Conservation (phyloP, 495 filamentous ascomycete species). For the Podospora pseudopauciseta region DNA sequence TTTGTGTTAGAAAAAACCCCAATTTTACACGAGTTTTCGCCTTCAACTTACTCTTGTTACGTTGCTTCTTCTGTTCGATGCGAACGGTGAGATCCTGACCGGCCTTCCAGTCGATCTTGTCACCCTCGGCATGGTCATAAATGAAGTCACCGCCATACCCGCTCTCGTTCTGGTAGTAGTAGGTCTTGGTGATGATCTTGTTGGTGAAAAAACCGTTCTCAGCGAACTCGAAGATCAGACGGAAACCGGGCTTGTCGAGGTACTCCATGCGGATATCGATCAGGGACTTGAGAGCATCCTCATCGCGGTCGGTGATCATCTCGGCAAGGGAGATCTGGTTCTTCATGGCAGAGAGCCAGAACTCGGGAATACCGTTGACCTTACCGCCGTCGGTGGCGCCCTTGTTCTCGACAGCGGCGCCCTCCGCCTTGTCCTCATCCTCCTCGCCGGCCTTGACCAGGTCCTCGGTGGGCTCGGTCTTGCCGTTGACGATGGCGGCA, state of each 20-base stretch:
- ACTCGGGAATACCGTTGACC: constrained; percentile 85
- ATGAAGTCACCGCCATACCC: constrained; percentile 99
- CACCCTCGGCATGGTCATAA: constrained; percentile 97
- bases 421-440: constrained; percentile 59
- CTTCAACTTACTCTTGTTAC: constrained; percentile 86
- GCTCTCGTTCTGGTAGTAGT: constrained; percentile 98
- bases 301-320: constrained; percentile 96
- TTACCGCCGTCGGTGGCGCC: constrained; percentile 40
- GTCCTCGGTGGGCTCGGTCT: constrained; percentile 74
- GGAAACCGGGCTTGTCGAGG: constrained; percentile 95
- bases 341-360: constrained; percentile 99
- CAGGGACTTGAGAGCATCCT: constrained; percentile 85
- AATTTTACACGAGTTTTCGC: not conserved
- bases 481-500: constrained; percentile 87
- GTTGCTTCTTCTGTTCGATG: constrained; percentile 97
- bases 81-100: constrained; percentile 90
- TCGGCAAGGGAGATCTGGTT: constrained; percentile 94
- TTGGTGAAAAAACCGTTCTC: constrained; percentile 96
- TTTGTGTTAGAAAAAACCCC: constrained; percentile 28
- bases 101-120: constrained; percentile 96
- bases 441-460: constrained; percentile 84
- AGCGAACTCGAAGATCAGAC: constrained; percentile 92
- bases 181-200: constrained; percentile 96
- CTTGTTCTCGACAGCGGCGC: constrained; percentile 44
- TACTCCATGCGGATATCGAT: constrained; percentile 98